Base-by-base conservation (phyloP, 2,329 filamentous ascomycete species). In the Aspergillus alliaceus region DNA sequence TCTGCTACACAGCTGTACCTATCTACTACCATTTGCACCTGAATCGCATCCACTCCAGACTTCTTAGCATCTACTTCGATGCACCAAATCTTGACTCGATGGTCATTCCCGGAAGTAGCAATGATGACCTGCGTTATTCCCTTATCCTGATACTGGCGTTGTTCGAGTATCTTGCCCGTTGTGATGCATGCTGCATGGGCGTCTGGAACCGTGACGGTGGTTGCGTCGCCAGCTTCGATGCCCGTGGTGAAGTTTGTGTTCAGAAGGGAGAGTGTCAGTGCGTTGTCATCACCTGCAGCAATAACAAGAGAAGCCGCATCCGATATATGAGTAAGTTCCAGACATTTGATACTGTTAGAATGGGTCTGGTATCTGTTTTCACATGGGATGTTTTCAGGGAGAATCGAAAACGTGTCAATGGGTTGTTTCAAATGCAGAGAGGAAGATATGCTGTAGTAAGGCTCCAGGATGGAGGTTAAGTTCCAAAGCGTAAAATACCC, bases 251-350 rank as follows among this genome's bases (percentile, higher is more conserved):
- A 29, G 11, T 49, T 44, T 3, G 67, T 66, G 15, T 51, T 64
- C 27, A 81, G 64, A 31, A 82, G 69, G 0, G 82, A 83, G 11
- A 90, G 67, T 0, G 84, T 87, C 0, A 98, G 72, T 3, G 89
- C 88, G 60, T 95, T 95, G 72, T 98, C 95, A 66, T 99, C 95
- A 22, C 95, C 92, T 25, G 90, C 91, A 0, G 91, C 92, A 4
- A 90, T 72, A 18, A 96, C 69, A 1, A 90, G 63, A 63, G 77
- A 64, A 51, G 74, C 62, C n/a, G 64, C 65, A 29, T 69, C 60
- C 18, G 67, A 63, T 14, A 79, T 51, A 27, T 66, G 46, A 1
- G 71, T 57, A 4, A 74, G 52, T 3, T 76, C 69, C 56, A 83
- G 70, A 0, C 72, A 67, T 71, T 96, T 96, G 70, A 97, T 85